Base-by-base conservation (phyloP, 805 yeast species). In the Starmerella geochares region DNA sequence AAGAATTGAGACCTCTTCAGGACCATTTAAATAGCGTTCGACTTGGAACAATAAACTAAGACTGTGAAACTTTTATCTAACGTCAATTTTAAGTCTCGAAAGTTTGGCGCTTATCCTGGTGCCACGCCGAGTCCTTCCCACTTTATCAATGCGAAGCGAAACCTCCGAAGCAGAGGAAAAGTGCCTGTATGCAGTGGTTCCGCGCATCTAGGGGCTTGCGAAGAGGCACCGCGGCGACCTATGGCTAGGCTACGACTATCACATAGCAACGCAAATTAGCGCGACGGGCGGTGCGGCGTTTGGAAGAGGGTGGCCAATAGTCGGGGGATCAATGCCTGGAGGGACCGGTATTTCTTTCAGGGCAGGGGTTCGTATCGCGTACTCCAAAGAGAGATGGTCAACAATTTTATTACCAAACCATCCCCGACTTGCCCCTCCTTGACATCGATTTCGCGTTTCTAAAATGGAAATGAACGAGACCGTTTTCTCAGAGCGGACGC, bases 381-480 rank as follows among this genome's bases (percentile, higher is more conserved):
- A 16, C 33, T 4, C 27, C 24, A 40, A 25, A 27, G 39, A 11
- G 39, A 17, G 24, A 27, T 27, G 10, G 32, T 27, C 32, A 17
- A 38, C 23, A n/a, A 20, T 37, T 38, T 38, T 24, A 38, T 24
- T 38, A 38, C 42, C 25, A 36, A 36, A 36, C 24, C 39, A 36
- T 36, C 25, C 6, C 42, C 29, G 4, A 38, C 20, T 38, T 38
- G 11, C 42, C 28, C 31, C 19, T 17, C 17, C 17, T 23, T 8
- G 27, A 37, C 8, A 10, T 8, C 40, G 31, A 17, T 24, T 11
- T 27, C 45, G 25, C 35, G 35, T 16, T 31, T 13, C 35, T 2
- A 17, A 21, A 6, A 42, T 23, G 29, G 46, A 23, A 16, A 36
- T 46, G 49, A 46, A 48, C 48, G 48, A 38, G 28, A 45, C 46